phyloP scores from a whole-genome alignment of 106 monocot genomes.

The Platanthera guangdongensis region DNA sequence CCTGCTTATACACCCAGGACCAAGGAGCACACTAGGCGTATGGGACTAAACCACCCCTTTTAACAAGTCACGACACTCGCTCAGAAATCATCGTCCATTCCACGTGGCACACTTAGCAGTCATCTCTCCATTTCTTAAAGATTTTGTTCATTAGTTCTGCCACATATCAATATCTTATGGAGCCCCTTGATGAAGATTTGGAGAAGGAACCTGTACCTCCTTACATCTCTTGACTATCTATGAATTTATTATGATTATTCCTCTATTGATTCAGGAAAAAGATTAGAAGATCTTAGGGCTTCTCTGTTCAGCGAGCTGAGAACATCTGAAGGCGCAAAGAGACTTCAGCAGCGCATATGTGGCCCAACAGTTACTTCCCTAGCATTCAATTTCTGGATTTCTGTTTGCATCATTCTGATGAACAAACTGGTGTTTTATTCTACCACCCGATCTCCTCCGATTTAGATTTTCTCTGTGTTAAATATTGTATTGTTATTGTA shows the following conservation, averaged over 20 bases:
- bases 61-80: too few species aligned
- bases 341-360: constrained; percentile 53
- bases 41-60: too few species aligned
- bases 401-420: constrained; percentile 60
- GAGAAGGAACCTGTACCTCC: too few species aligned
- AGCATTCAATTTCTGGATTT: constrained; percentile 62
- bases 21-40: too few species aligned
- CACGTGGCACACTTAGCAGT: too few species aligned
- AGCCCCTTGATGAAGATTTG: too few species aligned
- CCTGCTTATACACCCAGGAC: too few species aligned
- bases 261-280: constrained; percentile 30
- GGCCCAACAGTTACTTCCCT: constrained; percentile 50
- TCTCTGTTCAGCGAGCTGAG: constrained; percentile 48
- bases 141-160: too few species aligned
- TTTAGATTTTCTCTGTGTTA: background rate
- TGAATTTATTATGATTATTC: constrained; percentile 8
- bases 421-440: constrained; percentile 47
- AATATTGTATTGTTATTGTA: too few species aligned
- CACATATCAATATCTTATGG: too few species aligned
- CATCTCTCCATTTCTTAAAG: too few species aligned
- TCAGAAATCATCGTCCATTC: too few species aligned
- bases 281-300: constrained; percentile 45
- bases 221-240: background rate
- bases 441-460: background rate
- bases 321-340: constrained; percentile 58